Conservation (phyloP, 768 basidiomycete genomes). For the Amanita pseudoporphyria region DNA sequence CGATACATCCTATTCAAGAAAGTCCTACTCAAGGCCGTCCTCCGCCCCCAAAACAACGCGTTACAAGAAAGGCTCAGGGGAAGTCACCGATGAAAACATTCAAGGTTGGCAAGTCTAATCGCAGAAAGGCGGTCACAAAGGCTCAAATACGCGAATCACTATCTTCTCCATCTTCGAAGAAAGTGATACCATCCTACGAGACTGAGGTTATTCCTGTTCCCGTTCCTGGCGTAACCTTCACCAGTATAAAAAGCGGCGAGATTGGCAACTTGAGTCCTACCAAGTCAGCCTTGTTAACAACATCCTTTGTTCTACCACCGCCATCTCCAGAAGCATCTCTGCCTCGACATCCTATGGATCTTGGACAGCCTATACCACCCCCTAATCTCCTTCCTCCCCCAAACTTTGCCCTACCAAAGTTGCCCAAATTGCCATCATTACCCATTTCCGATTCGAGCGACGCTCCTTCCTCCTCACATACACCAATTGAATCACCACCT, state of each 20-base stretch:
- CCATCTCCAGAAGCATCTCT: constrained; percentile 64
- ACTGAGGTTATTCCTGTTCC: constrained; percentile 30
- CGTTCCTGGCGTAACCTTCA: constrained; percentile 19
- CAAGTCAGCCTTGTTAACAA: constrained; percentile 42
- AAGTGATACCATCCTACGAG: constrained; percentile 28
- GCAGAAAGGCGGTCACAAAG: constrained; percentile 25
- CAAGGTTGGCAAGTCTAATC: constrained; percentile 36
- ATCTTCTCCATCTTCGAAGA: constrained; percentile 28
- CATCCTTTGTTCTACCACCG: constrained; percentile 69
- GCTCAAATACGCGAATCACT: not conserved
- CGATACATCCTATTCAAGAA: not conserved
- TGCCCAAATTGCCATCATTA: not conserved
- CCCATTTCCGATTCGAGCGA: not conserved
- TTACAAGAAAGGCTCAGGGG: constrained; percentile 15
- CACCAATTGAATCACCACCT: not conserved
- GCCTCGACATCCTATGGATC: constrained; percentile 24
- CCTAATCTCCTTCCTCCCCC: constrained; percentile 1
- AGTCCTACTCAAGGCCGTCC: constrained; percentile 12
- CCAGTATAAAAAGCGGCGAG: not conserved
- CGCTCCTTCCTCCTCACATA: not conserved
- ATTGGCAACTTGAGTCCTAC: constrained; percentile 23
- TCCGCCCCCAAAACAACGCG: constrained; percentile 12
- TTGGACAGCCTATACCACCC: constrained; percentile 7
- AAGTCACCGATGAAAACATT: constrained; percentile 27
- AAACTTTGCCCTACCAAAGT: not conserved